Percentiles rank a stretch among this genome's conserved stretches.
Evolutionary conservation across 148 eudicot species (phyloP).

Genomic region (Polygonum maritimum): DNA sequence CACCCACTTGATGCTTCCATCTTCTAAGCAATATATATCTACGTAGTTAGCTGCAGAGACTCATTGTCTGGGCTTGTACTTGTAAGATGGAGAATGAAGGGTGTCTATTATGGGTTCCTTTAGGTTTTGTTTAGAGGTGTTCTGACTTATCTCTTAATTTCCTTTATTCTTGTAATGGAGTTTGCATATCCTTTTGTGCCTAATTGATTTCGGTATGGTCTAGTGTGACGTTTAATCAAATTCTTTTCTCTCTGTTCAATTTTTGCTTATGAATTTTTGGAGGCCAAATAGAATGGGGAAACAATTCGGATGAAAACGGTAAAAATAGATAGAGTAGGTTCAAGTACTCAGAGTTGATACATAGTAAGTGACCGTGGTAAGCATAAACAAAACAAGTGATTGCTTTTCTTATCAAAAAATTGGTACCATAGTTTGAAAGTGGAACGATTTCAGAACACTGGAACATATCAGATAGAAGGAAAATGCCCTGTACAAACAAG

Average conservation of each 20-base stretch:
- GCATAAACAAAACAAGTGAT: too few relatives aligned
- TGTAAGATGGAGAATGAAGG: not conserved
- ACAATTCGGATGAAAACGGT: too few relatives aligned
- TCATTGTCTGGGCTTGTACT: not conserved
- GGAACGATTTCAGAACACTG: not conserved
- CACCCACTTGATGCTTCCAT: constrained; percentile 28
- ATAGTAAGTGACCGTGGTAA: too few relatives aligned
- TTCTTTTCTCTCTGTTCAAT: not conserved
- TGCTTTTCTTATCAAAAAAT: not conserved
- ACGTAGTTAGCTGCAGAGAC: not conserved
- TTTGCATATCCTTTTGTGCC: not conserved
- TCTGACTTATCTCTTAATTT: not conserved
- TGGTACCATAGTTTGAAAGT: not conserved
- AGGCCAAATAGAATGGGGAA: not conserved
- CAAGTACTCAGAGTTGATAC: too few relatives aligned
- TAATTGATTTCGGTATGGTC: not conserved
- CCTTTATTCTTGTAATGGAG: not conserved
- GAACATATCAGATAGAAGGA: not conserved
- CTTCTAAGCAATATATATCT: constrained; percentile 3
- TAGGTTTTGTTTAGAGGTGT: not conserved
- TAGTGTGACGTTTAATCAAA: not conserved
- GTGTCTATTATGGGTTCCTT: not conserved
- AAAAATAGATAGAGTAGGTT: too few relatives aligned
- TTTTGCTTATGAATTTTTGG: not conserved
- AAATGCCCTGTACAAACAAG: not conserved